Conservation (phyloP, 257 asterid genomes). For the Avicennia marina region DNA sequence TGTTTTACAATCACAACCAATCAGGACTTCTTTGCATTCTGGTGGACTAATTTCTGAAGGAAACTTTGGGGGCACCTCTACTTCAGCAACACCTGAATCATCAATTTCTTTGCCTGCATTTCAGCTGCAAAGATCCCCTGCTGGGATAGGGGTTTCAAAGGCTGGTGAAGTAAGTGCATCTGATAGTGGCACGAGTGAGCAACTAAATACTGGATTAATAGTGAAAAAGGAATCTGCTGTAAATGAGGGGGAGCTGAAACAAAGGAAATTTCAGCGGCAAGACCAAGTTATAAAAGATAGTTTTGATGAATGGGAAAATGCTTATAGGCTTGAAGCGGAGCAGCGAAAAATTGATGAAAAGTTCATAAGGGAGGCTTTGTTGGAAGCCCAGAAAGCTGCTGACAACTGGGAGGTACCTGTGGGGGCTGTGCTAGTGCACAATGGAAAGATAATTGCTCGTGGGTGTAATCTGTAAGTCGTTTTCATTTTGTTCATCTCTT, state of each 20-base stretch:
- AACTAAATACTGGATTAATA: slow-evolving; percentile 24
- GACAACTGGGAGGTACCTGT: slow-evolving; percentile 98
- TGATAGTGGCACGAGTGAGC: slow-evolving; percentile 31
- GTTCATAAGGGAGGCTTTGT: slow-evolving; percentile 91
- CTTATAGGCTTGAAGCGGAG: slow-evolving; percentile 61
- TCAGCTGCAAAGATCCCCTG: slow-evolving; percentile 41
- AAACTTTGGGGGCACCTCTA: slow-evolving; percentile 20
- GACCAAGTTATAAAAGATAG: slow-evolving; percentile 63
- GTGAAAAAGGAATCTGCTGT: slow-evolving; percentile 30
- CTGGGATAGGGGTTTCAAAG: slow-evolving; percentile 28
- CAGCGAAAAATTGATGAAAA: slow-evolving; percentile 71
- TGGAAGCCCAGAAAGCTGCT: slow-evolving; percentile 93
- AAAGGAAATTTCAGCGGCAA: slow-evolving; percentile 51
- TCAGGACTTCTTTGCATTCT: slow-evolving; percentile 28
- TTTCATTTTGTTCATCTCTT: neutral
- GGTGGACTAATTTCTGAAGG: slow-evolving; percentile 29
- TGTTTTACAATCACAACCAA: slow-evolving; percentile 25
- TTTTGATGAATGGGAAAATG: slow-evolving; percentile 95
- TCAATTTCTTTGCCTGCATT: slow-evolving; percentile 34
- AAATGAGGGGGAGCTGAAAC: slow-evolving; percentile 33
- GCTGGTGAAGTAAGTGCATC: slow-evolving; percentile 36
- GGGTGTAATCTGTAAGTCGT: slow-evolving; percentile 89
- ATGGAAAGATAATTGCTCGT: slow-evolving; percentile 88
- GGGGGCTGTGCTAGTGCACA: slow-evolving; percentile 89
- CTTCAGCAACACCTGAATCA: slow-evolving; percentile 26